Conservation (phyloP, 2,329 filamentous ascomycete genomes). For the Exophiala aquamarina region DNA sequence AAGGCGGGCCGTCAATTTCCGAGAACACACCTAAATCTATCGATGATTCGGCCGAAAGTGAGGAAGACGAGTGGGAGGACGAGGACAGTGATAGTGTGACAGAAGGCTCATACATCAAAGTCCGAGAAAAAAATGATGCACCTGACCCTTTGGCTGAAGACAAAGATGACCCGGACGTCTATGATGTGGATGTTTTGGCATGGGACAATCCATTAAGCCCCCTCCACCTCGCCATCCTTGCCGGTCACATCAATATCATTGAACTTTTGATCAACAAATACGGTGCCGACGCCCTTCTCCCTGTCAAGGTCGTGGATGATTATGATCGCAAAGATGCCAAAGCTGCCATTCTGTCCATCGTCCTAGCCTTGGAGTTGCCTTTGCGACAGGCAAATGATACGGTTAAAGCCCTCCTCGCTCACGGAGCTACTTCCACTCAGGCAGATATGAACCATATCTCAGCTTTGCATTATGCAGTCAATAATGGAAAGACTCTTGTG, state of each 20-base stretch:
- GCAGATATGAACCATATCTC: slow-evolving; percentile 66
- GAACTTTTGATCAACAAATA: slow-evolving; percentile 68
- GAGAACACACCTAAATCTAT: slow-evolving; percentile 27
- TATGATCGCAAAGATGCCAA: slow-evolving; percentile 46
- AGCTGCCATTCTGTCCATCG: slow-evolving; percentile 67
- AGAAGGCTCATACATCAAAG: slow-evolving; percentile 74
- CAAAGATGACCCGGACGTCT: slow-evolving; percentile 71
- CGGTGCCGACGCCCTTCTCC: slow-evolving; percentile 73
- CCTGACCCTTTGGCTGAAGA: slow-evolving; percentile 52
- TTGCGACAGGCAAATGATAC: slow-evolving; percentile 64
- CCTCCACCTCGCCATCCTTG: slow-evolving; percentile 75
- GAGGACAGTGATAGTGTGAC: slow-evolving; percentile 50
- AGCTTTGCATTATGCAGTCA: slow-evolving; percentile 64
- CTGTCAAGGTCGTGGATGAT: slow-evolving; percentile 62
- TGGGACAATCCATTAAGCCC: slow-evolving; percentile 77
- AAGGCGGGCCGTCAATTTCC: slow-evolving; percentile 9
- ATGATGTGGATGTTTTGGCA: slow-evolving; percentile 72
- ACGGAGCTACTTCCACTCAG: slow-evolving; percentile 73
- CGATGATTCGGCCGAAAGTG: slow-evolving; percentile 36
- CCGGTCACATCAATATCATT: slow-evolving; percentile 69
- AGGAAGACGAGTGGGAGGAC: slow-evolving; percentile 41
- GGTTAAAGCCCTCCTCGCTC: slow-evolving; percentile 61
- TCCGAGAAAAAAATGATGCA: slow-evolving; percentile 43
- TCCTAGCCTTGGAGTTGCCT: slow-evolving; percentile 66
- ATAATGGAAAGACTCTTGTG: slow-evolving; percentile 47